Base-by-base conservation (phyloP, 2,329 filamentous ascomycete species). In the Pseudocercospora eumusae region DNA sequence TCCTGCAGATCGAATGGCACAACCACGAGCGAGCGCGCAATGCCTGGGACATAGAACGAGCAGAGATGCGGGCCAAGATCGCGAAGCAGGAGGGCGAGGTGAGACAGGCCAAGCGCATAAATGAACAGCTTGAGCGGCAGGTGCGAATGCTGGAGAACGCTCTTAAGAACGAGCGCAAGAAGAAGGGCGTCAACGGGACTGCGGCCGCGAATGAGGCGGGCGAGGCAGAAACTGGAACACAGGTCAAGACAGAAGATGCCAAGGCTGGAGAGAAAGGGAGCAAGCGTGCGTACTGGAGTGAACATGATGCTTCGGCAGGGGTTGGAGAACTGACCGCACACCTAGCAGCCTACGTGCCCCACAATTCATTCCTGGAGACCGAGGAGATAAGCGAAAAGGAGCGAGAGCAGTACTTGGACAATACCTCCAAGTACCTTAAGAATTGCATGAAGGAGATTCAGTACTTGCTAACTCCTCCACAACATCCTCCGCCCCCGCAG, bases 1-100 rank as follows among this genome's bases (percentile, higher is more conserved):
- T 99, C 77, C 86, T 99, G 42, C 95, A 99, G 80, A 95, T 95
- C 53, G 93, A 99, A 85, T 99, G 95, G 95, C 95, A 99, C 79
- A 89, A 92, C 69, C 93, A 99, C 77, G 95, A 99, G 79, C 90
- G 95, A 78, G 95, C 97, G 75, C 88, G 95, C 71, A 99, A 99
- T 79, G 89, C 92, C 40, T 99, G 95, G 95, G 95, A 99, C 78
- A 99, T 99, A 75, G 95, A 99, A 79, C 89, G 92, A 74, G 95
- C 96, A 72, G 95, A 99, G 80, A 98, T 99, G 95, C 96, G 96
- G 81, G 92, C 91, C 69, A 88, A 96, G 73, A 97, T 99, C 79
- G 93, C 93, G 56, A 90, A 91, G 72, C 86, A 98, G 67, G 95
- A 99, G 78, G 95, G 95, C 59, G 91, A 96, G 69, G 86, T 89